Conservation (phyloP, 1,284 basidiomycete genomes). For the Trichosporon sp. region DNA sequence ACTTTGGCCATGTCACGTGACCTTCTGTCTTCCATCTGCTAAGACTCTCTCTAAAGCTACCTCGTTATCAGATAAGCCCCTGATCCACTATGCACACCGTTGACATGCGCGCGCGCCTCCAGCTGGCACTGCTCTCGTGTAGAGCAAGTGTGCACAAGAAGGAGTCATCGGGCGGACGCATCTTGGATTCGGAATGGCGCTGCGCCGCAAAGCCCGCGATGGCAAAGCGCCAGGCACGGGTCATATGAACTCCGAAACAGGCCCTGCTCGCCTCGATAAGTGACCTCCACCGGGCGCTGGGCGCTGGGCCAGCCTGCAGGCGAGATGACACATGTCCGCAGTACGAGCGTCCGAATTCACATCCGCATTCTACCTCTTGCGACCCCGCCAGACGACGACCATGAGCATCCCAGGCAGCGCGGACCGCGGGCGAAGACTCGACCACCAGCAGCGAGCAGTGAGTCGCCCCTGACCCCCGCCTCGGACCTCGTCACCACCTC, state of each 20-base stretch:
- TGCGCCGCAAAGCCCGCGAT: background rate
- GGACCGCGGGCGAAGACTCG: conserved; percentile 36
- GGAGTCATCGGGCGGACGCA: background rate
- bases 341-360: background rate
- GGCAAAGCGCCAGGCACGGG: background rate
- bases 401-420: background rate
- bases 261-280: background rate
- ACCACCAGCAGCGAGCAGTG: conserved; percentile 39
- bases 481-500: background rate
- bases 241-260: conserved; percentile 3
- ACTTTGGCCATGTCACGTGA: no score
- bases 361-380: conserved; percentile 1
- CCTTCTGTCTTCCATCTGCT: no score
- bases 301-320: background rate
- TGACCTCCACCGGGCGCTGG: background rate
- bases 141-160: background rate
- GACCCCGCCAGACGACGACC: background rate
- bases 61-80: no score
- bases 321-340: conserved; percentile 1
- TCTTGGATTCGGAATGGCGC: background rate
- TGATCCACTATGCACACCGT: background rate
- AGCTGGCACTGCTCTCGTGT: background rate
- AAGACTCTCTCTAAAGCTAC: no score
- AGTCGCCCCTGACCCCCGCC: background rate
- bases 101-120: background rate